A percentile compares a stretch with the other conserved stretches of the same genome.
Evolutionary conservation across 768 basidiomycete species (phyloP).

Genomic region (Tulasnella sp.): DNA sequence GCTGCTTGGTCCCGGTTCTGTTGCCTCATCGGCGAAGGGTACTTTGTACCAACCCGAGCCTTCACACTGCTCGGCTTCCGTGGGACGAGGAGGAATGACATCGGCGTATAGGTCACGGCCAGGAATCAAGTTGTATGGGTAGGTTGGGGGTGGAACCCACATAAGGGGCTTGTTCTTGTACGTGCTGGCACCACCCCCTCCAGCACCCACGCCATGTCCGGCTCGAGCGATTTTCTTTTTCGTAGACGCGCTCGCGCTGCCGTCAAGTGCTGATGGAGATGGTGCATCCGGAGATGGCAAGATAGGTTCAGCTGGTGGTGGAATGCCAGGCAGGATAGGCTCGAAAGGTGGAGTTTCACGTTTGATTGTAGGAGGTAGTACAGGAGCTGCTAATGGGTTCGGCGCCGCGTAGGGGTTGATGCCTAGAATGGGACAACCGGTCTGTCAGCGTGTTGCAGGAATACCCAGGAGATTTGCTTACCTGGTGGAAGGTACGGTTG

Average conservation of each 20-base stretch:
- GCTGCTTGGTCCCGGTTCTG: slow-evolving; percentile 8
- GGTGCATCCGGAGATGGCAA: neutral
- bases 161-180: slow-evolving; percentile 25
- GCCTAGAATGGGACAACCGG: neutral
- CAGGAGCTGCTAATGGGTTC: neutral
- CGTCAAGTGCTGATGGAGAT: neutral
- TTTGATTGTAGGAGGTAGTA: slow-evolving; percentile 4
- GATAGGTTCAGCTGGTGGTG: neutral
- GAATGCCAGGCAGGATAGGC: neutral
- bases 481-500: neutral
- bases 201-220: slow-evolving; percentile 29
- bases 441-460: neutral
- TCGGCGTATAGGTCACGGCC: slow-evolving; percentile 28
- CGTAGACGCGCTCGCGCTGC: neutral
- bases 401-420: neutral
- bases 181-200: slow-evolving; percentile 14
- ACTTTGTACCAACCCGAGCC: slow-evolving; percentile 3
- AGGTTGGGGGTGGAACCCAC: slow-evolving; percentile 32
- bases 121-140: slow-evolving; percentile 32
- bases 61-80: slow-evolving; percentile 1
- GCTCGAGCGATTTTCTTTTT: slow-evolving; percentile 30
- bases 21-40: neutral
- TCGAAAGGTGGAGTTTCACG: neutral
- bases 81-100: slow-evolving; percentile 22
- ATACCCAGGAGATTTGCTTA: neutral